Conservation (phyloP, 495 filamentous ascomycete genomes). For the Patellaria atrata region DNA sequence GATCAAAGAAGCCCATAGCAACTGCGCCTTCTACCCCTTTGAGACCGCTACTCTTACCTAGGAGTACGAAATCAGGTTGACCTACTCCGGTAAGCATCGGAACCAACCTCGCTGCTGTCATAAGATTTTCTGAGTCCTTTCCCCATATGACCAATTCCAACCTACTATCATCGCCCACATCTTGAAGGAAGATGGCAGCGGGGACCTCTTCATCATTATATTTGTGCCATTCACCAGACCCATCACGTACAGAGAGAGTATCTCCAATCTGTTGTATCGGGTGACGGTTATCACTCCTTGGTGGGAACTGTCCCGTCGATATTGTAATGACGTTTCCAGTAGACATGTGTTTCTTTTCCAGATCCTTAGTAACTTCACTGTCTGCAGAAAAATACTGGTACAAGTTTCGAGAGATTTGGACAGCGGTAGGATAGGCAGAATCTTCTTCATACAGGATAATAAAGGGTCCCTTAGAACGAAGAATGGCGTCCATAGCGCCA, state of each 20-base stretch:
- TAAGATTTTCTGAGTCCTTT: conserved; percentile 30
- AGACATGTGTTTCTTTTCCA: neutral
- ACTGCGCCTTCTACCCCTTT: conserved; percentile 38
- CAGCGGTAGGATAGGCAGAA: conserved; percentile 25
- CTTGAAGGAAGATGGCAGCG: conserved; percentile 36
- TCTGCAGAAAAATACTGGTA: conserved; percentile 46
- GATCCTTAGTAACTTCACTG: conserved; percentile 26
- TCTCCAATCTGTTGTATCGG: conserved; percentile 8
- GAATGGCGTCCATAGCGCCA: conserved; percentile 38
- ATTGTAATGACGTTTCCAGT: conserved; percentile 24
- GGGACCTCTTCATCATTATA: conserved; percentile 23
- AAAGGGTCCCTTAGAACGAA: conserved; percentile 33
- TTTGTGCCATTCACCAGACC: conserved; percentile 1
- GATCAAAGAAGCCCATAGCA: conserved; percentile 42
- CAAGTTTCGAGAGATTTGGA: conserved; percentile 45
- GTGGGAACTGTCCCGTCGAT: conserved; percentile 14
- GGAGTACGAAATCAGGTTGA: conserved; percentile 41
- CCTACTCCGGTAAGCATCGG: conserved; percentile 44
- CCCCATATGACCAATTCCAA: conserved; percentile 46
- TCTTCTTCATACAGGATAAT: conserved; percentile 27
- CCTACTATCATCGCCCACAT: conserved; percentile 28
- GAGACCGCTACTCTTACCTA: conserved; percentile 33
- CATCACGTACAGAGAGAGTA: conserved; percentile 12
- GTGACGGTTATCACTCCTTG: conserved; percentile 3
- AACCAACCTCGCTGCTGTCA: conserved; percentile 39